Conservation (phyloP, 2,329 filamentous ascomycete genomes). For the Colletotrichum phormii region DNA sequence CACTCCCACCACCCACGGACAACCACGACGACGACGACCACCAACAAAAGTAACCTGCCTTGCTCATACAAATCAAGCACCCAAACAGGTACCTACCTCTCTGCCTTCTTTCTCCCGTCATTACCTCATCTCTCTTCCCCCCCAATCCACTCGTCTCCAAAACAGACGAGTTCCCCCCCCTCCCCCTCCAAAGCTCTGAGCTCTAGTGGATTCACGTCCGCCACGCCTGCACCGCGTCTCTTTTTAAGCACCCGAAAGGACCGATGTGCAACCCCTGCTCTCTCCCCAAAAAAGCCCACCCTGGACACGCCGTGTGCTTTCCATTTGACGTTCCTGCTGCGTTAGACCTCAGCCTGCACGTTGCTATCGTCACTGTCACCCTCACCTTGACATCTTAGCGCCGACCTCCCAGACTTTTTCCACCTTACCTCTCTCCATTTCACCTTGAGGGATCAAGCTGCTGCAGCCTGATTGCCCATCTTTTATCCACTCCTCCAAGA, state of each 20-base stretch:
- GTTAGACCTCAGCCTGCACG: slow-evolving; percentile 29
- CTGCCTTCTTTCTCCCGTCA: neutral
- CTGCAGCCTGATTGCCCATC: slow-evolving; percentile 27
- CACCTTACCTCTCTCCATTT: neutral
- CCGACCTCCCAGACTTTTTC: slow-evolving; percentile 7
- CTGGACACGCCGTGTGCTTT: slow-evolving; percentile 23
- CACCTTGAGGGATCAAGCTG: slow-evolving; percentile 6
- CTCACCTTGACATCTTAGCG: slow-evolving; percentile 31
- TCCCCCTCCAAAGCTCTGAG: slow-evolving; percentile 36
- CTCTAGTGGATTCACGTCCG: slow-evolving; percentile 32
- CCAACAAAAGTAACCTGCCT: neutral
- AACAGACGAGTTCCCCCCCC: slow-evolving; percentile 21
- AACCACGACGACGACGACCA: too few species aligned
- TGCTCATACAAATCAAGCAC: neutral
- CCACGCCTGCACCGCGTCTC: slow-evolving; percentile 26
- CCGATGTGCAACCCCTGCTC: slow-evolving; percentile 32
- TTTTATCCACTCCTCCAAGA: slow-evolving; percentile 45
- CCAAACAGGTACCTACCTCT: neutral
- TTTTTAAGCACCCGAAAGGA: slow-evolving; percentile 26
- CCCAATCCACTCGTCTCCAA: slow-evolving; percentile 21
- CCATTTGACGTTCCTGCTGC: slow-evolving; percentile 6
- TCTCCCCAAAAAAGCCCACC: slow-evolving; percentile 32
- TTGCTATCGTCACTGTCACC: slow-evolving; percentile 31
- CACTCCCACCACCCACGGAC: neutral
- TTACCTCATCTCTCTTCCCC: slow-evolving; percentile 29